phyloP scores from a whole-genome alignment of 768 basidiomycete species.

The Xerocomus potaroensis region DNA sequence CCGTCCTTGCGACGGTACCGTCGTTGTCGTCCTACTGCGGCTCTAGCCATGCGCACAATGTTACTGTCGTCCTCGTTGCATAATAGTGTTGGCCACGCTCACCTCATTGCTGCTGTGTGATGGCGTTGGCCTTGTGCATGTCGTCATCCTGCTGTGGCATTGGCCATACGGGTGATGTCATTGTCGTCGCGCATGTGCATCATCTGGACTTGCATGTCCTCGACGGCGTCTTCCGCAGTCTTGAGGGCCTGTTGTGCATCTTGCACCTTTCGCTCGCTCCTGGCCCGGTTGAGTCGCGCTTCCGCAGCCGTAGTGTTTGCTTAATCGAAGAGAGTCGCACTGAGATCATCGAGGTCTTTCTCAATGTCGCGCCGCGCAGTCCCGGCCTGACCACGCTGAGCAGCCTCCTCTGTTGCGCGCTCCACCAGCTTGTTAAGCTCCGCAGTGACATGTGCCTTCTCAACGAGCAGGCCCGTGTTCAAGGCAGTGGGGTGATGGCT shows the following conservation, averaged over 20 bases:
- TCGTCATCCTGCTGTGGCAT: no score
- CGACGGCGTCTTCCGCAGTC: conserved; percentile 83
- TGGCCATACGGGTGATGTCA: no score
- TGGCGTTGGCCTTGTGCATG: no score
- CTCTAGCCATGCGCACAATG: no score
- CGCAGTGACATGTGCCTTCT: conserved; percentile 82
- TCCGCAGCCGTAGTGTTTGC: conserved; percentile 99
- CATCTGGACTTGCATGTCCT: conserved; percentile 81
- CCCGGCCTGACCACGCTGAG: conserved; percentile 87
- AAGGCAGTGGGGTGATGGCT: conserved; percentile 84
- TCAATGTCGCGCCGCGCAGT: conserved; percentile 79
- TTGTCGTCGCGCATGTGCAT: no score
- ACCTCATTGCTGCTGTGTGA: no score
- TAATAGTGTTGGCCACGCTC: no score
- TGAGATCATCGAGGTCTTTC: conserved; percentile 91
- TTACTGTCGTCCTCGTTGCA: no score
- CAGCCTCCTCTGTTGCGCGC: conserved; percentile 91
- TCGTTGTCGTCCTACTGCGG: no score
- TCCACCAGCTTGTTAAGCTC: conserved; percentile 95
- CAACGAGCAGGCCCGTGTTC: conserved; percentile 88
- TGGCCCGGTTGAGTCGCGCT: conserved; percentile 64
- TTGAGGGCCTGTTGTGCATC: conserved; percentile 74
- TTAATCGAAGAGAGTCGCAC: conserved; percentile 83
- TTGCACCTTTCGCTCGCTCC: conserved; percentile 69
- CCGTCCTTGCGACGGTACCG: no score